A percentile compares a stretch with the other conserved stretches of the same genome.
Evolutionary conservation across 2,329 filamentous ascomycete species (phyloP).

Genomic region (Calonectria naviculata): DNA sequence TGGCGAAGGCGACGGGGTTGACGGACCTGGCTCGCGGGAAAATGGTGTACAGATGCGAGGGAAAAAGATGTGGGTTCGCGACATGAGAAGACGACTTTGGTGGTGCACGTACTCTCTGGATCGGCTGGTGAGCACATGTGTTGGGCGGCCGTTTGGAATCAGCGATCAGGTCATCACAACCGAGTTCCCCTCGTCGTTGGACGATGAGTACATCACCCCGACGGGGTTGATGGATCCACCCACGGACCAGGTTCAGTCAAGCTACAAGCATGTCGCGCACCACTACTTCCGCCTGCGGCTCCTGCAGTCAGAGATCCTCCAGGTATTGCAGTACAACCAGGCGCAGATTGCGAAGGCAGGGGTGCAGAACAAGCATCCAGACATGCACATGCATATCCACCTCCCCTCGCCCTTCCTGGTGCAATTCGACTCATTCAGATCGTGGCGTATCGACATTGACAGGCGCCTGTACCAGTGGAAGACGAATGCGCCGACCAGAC

Average conservation of each 20-base stretch:
- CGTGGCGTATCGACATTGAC: conserved; percentile 91
- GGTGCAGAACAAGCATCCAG: conserved; percentile 75
- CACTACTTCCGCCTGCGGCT: conserved; percentile 92
- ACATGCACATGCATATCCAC: conserved; percentile 83
- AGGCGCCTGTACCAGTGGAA: conserved; percentile 88
- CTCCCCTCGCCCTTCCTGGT: conserved; percentile 88
- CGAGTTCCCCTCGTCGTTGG: conserved; percentile 88
- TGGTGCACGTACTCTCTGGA: conserved; percentile 98
- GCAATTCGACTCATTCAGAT: conserved; percentile 85
- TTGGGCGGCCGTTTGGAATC: conserved; percentile 92
- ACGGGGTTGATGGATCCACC: conserved; percentile 76
- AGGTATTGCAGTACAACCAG: conserved; percentile 93
- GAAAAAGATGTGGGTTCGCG: conserved; percentile 85
- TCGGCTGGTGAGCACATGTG: conserved; percentile 92
- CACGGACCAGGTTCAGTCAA: conserved; percentile 70
- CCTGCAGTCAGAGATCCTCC: conserved; percentile 93
- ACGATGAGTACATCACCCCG: conserved; percentile 89
- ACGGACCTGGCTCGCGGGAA: conserved; percentile 45
- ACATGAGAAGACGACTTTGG: conserved; percentile 88
- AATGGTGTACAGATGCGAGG: conserved; percentile 62
- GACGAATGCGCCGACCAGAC: conserved; percentile 78
- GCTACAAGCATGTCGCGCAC: conserved; percentile 90
- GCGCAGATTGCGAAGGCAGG: conserved; percentile 79
- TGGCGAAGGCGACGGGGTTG: conserved; percentile 48
- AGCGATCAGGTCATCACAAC: conserved; percentile 98